Base-by-base conservation (phyloP, 805 yeast species). In the Nakazawaea ishiwadae region DNA sequence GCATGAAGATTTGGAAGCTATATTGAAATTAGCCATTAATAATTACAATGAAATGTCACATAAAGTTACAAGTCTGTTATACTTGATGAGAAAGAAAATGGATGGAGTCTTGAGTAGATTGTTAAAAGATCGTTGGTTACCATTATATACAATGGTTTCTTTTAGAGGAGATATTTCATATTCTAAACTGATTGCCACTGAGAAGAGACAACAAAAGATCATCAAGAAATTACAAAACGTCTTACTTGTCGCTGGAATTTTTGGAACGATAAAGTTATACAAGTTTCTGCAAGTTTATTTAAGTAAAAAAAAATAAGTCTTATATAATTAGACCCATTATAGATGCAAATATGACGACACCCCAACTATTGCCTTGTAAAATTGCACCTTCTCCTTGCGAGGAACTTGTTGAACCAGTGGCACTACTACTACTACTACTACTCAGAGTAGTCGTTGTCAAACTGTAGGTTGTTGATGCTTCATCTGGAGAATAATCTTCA, bases 131-230 rank as follows among this genome's bases (percentile, higher is more conserved):
- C 60, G 57, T 28, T 86, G 96, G 95, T 62, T 88, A 24, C 96
- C 96, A 1, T 65, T 90, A 52, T 90, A 90, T 60, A 81, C 96
- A 8, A 89, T 90, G 97, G 86, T 90, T 3, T 83, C 96, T 1
- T 90, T 90, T 65, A 69, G 96, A 47, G 77, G 81, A 5, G 96
- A 90, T 55, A 81, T 89, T 26, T 68, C 84, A 8, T 90, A 90
- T 54, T 73, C 88, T 1, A 67, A 69, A 39, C 95, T 95, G 1
- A 68, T 85, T 10, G 56, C 58, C 7, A 67, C 70, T 27, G 78
- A 77, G 37, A 56, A 60, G 31, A 65, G 75, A 39, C 96, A 88
- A 59, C 67, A 66, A 27, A 54, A 46, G 10, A 69, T 85, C 3
- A 55, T 88, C 37, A 58, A 56, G n/a, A 31, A 19, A 17, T 14